phyloP scores from a whole-genome alignment of 2,329 filamentous ascomycete genomes.

The Zymoseptoria crescenta region DNA sequence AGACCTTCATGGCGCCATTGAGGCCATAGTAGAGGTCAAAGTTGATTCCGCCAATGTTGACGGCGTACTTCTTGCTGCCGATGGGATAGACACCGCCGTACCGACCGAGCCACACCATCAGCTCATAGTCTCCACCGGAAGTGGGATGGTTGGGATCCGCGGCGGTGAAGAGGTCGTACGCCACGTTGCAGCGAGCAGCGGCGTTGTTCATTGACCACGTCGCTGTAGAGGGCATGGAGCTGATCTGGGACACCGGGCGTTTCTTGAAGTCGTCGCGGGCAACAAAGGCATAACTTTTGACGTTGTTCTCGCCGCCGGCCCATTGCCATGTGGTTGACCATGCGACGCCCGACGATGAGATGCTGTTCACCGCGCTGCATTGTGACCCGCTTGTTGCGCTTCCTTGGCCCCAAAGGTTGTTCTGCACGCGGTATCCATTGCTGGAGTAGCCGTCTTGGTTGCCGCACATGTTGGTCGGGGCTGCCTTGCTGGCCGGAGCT shows the following conservation, averaged over 20 bases:
- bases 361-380: conserved; percentile 38
- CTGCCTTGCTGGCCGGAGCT: neutral
- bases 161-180: conserved; percentile 55
- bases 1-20: conserved; percentile 55
- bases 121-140: conserved; percentile 46
- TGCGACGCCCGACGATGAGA: conserved; percentile 31
- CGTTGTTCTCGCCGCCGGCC: conserved; percentile 25
- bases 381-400: conserved; percentile 36
- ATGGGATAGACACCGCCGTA: conserved; percentile 53
- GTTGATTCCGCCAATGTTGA: conserved; percentile 45
- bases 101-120: conserved; percentile 59
- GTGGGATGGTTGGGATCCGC: conserved; percentile 25
- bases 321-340: conserved; percentile 38
- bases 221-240: conserved; percentile 39
- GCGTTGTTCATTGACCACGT: conserved; percentile 44
- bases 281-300: conserved; percentile 38
- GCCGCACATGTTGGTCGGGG: neutral
- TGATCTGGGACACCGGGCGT: neutral
- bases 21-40: conserved; percentile 55
- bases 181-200: conserved; percentile 48
- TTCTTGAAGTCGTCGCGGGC: conserved; percentile 23
- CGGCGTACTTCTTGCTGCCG: conserved; percentile 41
- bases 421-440: conserved; percentile 31
- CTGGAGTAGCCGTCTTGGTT: neutral
- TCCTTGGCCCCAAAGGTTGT: conserved; percentile 39